Base-by-base conservation (phyloP, 352 stramenopile genomes). In the Phytophthora fragariaefolia region DNA sequence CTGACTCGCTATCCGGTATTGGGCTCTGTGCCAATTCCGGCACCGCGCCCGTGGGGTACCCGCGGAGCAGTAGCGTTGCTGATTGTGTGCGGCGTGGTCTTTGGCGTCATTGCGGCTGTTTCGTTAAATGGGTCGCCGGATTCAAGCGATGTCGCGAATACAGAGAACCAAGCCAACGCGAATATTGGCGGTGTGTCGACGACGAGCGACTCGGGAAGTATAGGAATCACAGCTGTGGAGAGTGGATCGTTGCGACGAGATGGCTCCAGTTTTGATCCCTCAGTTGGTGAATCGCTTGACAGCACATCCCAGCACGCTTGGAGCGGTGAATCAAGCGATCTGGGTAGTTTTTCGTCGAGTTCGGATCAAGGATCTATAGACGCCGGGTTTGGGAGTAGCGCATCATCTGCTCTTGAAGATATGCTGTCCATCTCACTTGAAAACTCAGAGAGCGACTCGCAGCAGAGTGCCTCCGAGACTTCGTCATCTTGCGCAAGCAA, bases 61-160 rank as follows among this genome's bases (percentile, higher is more conserved):
- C 69, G 69, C 18, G 54, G 59, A 10, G 69, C 64, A 2, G 66
- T 77, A 6, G 47, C 65, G 4, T 32, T 77, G 27, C 65, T 77
- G 5, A 12, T 59, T 6, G 54, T 71, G 17, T 73, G 69, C 42
- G 69, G 64, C 5, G 65, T 73, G 9, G 32, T 71, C 10, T 74
- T 74, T 24, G 64, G 64, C 22, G 53, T 71, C 28, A 74, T 77
- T 42, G 69, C 69, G 4, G 49, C 73, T 32, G 36, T 23, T 13
- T 58, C 42, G 17, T 22, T 71, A 6, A 51, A 50, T 9, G 30
- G 30, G 2, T 57, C 64, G 6, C 8, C 40, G 5, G 40, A 47
- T 9, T 6, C 36, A 17, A 52, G 6, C 17, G 48, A 63, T 9
- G 28, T 38, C 23, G 48, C 30, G 18, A 64, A 1, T 52, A 38